These are phyloP conservation scores for Picea abies DNA, from an alignment of 83 land plant species.

Conservation along the genomic window DNA sequence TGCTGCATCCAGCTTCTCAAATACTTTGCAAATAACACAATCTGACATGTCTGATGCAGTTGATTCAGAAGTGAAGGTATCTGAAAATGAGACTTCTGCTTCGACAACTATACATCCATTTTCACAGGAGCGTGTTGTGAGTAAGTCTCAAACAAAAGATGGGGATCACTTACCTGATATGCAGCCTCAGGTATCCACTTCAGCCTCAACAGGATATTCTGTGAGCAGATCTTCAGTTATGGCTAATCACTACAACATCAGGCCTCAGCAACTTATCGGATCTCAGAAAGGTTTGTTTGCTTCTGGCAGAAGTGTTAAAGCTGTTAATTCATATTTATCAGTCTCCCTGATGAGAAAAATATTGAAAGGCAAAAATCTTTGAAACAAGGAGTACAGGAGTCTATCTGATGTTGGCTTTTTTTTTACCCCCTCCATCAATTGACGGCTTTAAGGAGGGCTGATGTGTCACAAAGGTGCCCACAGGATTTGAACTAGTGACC, in stretches of 20 bases:
- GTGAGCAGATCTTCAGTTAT: constrained; percentile 43
- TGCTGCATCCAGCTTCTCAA: constrained; percentile 3
- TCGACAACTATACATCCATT: constrained; percentile 14
- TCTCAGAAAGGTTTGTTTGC: constrained; percentile 57
- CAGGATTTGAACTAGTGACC: too few relatives aligned
- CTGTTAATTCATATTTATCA: not conserved
- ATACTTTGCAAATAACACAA: constrained; percentile 9
- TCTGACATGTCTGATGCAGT: constrained; percentile 15
- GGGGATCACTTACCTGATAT: constrained; percentile 23
- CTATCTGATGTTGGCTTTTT: too few relatives aligned
- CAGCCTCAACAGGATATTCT: constrained; percentile 17
- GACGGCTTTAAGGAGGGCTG: too few relatives aligned
- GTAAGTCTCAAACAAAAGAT: constrained; percentile 24
- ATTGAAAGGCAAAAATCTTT: not conserved
- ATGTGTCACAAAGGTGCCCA: too few relatives aligned
- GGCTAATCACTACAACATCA: constrained; percentile 30
- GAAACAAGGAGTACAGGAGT: too few relatives aligned
- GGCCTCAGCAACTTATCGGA: constrained; percentile 47
- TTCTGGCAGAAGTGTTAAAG: too few relatives aligned
- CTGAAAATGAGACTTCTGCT: constrained; percentile 27
- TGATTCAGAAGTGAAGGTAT: constrained; percentile 23
- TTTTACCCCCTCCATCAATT: too few relatives aligned
- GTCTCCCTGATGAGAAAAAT: not conserved
- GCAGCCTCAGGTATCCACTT: constrained; percentile 24
- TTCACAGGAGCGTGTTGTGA: constrained; percentile 6